A percentile compares a stretch with the other conserved stretches of the same genome.
Conservation (phyloP, 2,329 filamentous ascomycete genomes). For the Fusarium coicis region DNA sequence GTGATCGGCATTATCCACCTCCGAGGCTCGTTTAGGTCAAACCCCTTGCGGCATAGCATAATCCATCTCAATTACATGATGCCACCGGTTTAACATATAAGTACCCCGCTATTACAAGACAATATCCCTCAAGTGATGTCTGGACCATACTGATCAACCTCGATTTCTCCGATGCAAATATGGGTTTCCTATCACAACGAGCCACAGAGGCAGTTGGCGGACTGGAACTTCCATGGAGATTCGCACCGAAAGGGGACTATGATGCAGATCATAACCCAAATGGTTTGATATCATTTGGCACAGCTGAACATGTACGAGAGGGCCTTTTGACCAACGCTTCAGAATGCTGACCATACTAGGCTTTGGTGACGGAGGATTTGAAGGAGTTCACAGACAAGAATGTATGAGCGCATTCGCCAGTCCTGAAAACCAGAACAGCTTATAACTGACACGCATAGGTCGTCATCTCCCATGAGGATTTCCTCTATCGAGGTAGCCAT, state of each 20-base stretch:
- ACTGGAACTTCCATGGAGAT: conserved; percentile 48
- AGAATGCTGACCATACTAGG: conserved; percentile 30
- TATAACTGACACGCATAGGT: conserved; percentile 21
- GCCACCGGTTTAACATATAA: too few species aligned
- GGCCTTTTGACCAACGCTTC: background rate
- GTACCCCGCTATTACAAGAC: conserved; percentile 2
- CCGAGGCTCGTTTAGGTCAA: too few species aligned
- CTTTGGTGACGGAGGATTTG: conserved; percentile 54
- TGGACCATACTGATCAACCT: conserved; percentile 26
- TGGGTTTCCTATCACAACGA: conserved; percentile 37
- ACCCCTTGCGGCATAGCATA: too few species aligned
- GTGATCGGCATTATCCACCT: too few species aligned
- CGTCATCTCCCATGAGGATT: conserved; percentile 44
- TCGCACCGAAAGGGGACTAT: conserved; percentile 50
- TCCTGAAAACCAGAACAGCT: background rate
- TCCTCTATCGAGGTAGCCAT: conserved; percentile 52
- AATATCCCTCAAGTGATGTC: background rate
- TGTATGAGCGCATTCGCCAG: conserved; percentile 35
- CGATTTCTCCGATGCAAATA: conserved; percentile 13
- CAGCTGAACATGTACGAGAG: conserved; percentile 58
- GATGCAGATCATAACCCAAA: conserved; percentile 50
- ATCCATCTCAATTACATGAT: too few species aligned
- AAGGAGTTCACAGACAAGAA: conserved; percentile 45
- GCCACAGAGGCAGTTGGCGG: conserved; percentile 39
- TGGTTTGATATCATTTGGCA: conserved; percentile 59